Evolutionary conservation across 257 asterid genomes (phyloP).

Genomic region (Misopates orontium): DNA sequence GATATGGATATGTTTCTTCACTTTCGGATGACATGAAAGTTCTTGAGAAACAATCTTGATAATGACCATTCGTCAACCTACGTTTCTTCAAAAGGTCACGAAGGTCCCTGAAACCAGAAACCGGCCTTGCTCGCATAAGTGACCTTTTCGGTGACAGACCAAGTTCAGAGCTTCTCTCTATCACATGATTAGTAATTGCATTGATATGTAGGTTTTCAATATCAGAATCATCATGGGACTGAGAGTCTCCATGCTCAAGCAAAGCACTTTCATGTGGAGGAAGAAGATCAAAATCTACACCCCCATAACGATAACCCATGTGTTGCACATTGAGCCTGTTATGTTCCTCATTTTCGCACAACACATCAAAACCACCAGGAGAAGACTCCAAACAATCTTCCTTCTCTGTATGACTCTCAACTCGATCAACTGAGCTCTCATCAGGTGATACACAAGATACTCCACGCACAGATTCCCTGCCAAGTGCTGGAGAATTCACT

Average conservation of each 20-base stretch:
- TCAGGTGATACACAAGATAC: slow-evolving; percentile 30
- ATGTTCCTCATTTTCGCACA: slow-evolving; percentile 34
- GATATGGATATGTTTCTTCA: slow-evolving; percentile 1
- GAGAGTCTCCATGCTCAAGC: neutral
- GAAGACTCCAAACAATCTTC: slow-evolving; percentile 39
- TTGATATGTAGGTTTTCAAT: neutral
- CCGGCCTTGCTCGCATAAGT: neutral
- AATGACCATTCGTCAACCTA: slow-evolving; percentile 2
- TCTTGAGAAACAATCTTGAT: slow-evolving; percentile 19
- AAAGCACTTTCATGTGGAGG: neutral
- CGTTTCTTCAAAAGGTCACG: slow-evolving; percentile 13
- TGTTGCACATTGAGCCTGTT: neutral
- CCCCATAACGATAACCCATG: neutral
- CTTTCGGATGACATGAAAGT: neutral
- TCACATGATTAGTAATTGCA: neutral
- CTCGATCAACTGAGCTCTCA: slow-evolving; percentile 16
- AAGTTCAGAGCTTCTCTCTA: neutral
- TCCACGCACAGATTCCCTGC: slow-evolving; percentile 19
- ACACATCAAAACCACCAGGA: slow-evolving; percentile 66
- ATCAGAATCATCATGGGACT: neutral
- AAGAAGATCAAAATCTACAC: neutral
- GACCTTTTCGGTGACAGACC: slow-evolving; percentile 1
- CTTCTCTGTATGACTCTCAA: neutral
- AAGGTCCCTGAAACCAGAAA: slow-evolving; percentile 8
- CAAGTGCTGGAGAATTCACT: slow-evolving; percentile 9